Evolutionary conservation across 371 early-diverging fungal genomes (phyloP).

Genomic region (Smittium culicis): DNA sequence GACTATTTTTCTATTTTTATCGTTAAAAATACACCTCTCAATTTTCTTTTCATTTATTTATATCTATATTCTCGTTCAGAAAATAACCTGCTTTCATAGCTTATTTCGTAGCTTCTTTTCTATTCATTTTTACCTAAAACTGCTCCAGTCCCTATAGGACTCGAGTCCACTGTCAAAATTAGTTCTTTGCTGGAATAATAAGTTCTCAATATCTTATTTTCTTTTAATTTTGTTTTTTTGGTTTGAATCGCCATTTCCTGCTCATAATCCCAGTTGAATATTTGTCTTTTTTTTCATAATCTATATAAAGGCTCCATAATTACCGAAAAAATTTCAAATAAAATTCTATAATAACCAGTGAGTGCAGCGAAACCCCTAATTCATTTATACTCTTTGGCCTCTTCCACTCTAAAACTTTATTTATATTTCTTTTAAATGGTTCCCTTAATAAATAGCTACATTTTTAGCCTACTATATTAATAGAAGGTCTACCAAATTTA

Average conservation of each 20-base stretch:
- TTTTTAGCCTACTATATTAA: not conserved
- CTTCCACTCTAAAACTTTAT: not conserved
- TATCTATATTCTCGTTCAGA: not conserved
- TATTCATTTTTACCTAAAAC: not conserved
- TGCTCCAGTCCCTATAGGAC: not conserved
- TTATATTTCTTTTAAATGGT: not conserved
- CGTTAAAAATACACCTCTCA: not conserved
- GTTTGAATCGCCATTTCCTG: not conserved
- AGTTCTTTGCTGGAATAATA: not conserved
- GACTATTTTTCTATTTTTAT: not conserved
- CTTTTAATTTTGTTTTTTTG: not conserved
- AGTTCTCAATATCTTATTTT: not conserved
- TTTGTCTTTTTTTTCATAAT: not conserved
- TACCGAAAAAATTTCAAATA: not conserved
- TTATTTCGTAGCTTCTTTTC: not conserved
- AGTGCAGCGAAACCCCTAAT: not conserved
- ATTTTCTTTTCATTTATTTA: not conserved
- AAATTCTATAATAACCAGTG: not conserved
- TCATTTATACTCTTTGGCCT: not conserved
- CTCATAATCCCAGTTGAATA: not conserved
- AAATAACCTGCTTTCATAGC: not conserved
- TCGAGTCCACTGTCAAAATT: not conserved
- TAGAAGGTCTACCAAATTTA: not conserved
- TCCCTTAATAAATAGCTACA: too few relatives aligned
- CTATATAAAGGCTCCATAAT: not conserved